These are phyloP conservation scores for Daldinia loculata DNA, from an alignment of 495 filamentous ascomycete species.

Conservation along the genomic window DNA sequence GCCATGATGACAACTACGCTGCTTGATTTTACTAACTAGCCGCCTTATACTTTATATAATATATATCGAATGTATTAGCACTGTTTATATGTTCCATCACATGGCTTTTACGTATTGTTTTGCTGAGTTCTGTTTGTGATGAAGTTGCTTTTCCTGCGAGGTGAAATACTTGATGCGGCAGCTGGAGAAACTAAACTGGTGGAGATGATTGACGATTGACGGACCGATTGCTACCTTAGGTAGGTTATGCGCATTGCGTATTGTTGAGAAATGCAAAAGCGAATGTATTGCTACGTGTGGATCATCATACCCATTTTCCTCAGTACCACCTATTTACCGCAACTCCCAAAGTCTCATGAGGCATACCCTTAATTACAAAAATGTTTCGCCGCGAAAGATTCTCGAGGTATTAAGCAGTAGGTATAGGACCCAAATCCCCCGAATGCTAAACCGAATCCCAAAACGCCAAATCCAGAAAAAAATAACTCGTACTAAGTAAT, in stretches of 20 bases:
- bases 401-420: no score
- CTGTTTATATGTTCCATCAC: neutral
- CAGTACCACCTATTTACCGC: neutral
- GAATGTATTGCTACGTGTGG: neutral
- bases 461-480: neutral
- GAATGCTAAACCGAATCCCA: neutral
- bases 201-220: no score
- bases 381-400: no score
- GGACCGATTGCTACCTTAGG: neutral
- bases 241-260: neutral
- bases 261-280: constrained; percentile 1
- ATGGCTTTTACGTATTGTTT: constrained; percentile 5
- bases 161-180: neutral
- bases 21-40: neutral
- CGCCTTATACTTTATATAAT: constrained; percentile 1
- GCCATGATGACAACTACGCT: neutral
- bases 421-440: neutral
- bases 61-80: neutral
- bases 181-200: neutral
- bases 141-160: neutral
- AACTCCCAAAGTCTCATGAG: neutral
- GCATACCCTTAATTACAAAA: neutral
- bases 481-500: neutral
- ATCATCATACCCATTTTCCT: neutral
- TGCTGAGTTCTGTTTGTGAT: neutral